A percentile compares a stretch with the other conserved stretches of the same genome.
Conservation (phyloP, 2,329 filamentous ascomycete genomes). For the Ascocoryne sarcoides region DNA sequence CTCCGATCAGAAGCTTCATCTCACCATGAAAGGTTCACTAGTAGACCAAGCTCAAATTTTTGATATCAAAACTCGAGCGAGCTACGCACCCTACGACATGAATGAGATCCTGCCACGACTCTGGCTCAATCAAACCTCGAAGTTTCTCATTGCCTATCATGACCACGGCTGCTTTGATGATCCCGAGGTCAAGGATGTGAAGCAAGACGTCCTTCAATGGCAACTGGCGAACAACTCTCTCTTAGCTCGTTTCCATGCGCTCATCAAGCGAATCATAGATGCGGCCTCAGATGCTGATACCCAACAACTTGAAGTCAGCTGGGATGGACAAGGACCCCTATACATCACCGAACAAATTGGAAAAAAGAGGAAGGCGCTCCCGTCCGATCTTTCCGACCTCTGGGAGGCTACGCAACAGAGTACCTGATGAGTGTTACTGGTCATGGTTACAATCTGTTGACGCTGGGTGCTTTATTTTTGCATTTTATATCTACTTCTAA, state of each 20-base stretch:
- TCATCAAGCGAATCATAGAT: constrained; percentile 18
- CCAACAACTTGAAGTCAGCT: constrained; percentile 14
- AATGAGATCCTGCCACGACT: constrained; percentile 35
- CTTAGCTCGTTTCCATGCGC: constrained; percentile 15
- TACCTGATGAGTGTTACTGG: too few species aligned
- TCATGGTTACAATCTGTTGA: too few species aligned
- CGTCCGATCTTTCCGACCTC: constrained; percentile 18
- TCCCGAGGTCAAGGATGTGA: constrained; percentile 12
- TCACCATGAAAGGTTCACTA: constrained; percentile 28
- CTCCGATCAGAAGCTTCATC: constrained; percentile 29
- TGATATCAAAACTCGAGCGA: constrained; percentile 37
- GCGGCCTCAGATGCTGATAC: constrained; percentile 13
- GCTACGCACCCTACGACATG: constrained; percentile 9
- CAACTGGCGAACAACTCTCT: constrained; percentile 9
- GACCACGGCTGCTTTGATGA: constrained; percentile 32
- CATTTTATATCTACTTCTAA: too few species aligned
- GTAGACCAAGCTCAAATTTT: constrained; percentile 24
- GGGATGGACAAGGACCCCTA: constrained; percentile 16
- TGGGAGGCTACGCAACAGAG: too few species aligned
- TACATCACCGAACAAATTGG: constrained; percentile 17
- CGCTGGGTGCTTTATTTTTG: too few species aligned
- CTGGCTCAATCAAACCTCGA: constrained; percentile 42
- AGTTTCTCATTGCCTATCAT: constrained; percentile 44
- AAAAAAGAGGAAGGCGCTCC: constrained; percentile 16
- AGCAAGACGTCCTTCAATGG: constrained; percentile 12